Conservation (phyloP, 495 filamentous ascomycete genomes). For the Pyrenula aspistea region DNA sequence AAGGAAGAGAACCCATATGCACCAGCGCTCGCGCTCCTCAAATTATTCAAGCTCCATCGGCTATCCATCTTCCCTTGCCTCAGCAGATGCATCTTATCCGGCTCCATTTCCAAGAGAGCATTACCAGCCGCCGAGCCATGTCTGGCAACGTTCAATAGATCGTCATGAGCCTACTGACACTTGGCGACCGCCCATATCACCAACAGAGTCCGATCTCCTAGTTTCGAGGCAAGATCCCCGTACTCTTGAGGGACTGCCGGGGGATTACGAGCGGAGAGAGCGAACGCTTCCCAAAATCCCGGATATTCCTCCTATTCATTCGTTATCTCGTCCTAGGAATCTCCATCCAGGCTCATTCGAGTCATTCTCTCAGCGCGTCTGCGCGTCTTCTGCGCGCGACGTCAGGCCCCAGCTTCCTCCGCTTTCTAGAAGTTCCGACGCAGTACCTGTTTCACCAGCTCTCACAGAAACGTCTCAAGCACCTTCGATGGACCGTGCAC, state of each 20-base stretch:
- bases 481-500: conserved; percentile 48
- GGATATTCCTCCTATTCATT: background rate
- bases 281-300: background rate
- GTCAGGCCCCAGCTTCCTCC: conserved; percentile 3
- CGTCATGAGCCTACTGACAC: conserved; percentile 19
- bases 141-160: conserved; percentile 7
- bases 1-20: conserved; percentile 25
- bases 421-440: background rate
- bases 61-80: conserved; percentile 26
- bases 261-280: background rate
- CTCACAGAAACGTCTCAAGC: conserved; percentile 46
- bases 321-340: background rate
- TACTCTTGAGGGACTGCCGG: background rate
- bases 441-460: conserved; percentile 55
- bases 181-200: conserved; percentile 11
- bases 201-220: background rate
- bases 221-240: background rate
- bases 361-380: background rate
- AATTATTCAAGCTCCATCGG: conserved; percentile 25
- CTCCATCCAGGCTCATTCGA: too few species aligned
- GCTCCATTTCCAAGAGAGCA: conserved; percentile 29
- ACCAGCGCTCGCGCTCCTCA: conserved; percentile 25
- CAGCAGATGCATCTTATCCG: conserved; percentile 29
- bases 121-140: conserved; percentile 17
- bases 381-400: conserved; percentile 1